phyloP scores from a whole-genome alignment of 345 rosid genomes.

The Eucalyptus pauciflora region DNA sequence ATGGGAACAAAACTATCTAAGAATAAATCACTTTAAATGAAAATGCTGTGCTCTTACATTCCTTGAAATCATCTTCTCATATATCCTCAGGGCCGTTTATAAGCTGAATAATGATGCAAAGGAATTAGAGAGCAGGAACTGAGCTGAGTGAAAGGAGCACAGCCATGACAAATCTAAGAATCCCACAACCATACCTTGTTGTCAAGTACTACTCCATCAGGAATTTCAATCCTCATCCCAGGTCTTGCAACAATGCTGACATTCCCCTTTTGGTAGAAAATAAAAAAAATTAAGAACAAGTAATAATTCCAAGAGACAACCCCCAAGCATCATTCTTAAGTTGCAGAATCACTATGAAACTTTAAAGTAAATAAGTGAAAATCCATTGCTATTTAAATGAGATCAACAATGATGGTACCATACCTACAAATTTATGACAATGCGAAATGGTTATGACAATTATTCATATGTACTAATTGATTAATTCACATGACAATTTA shows the following conservation, averaged over 20 bases:
- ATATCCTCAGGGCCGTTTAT: constrained; percentile 14
- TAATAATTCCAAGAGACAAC: not conserved
- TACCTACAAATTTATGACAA: not conserved
- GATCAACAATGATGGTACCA: not conserved
- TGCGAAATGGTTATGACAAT: not conserved
- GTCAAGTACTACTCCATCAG: constrained; percentile 23
- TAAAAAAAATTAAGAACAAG: not conserved
- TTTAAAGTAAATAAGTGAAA: not conserved
- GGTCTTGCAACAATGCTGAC: constrained; percentile 33
- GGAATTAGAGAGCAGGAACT: not conserved
- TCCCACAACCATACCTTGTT: constrained; percentile 14
- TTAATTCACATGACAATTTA: not conserved
- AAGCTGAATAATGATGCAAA: constrained; percentile 12
- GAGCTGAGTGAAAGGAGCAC: not conserved
- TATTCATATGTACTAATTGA: not conserved
- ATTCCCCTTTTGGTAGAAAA: constrained; percentile 12
- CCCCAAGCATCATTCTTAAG: not conserved
- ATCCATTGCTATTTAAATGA: not conserved
- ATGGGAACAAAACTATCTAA: not conserved
- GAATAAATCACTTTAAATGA: not conserved
- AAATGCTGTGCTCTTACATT: not conserved
- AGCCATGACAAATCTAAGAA: not conserved
- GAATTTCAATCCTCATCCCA: constrained; percentile 33
- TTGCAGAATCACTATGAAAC: not conserved
- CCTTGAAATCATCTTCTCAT: not conserved